Base-by-base conservation (phyloP, 441 rosid genomes). In the Erodium trifolium region DNA sequence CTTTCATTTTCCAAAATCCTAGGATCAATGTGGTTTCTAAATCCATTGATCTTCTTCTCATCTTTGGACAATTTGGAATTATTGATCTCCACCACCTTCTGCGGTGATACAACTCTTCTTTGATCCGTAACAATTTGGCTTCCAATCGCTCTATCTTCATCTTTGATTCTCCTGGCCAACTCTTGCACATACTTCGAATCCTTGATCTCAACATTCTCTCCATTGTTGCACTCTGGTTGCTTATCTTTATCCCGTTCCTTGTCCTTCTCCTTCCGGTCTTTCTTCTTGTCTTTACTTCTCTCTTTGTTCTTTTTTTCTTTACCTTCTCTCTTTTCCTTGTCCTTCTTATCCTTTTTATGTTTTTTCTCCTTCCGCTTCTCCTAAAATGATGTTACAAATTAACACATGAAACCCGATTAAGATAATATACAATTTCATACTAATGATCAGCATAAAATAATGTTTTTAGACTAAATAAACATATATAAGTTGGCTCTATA, bases 361-460 rank as follows among this genome's bases (percentile, higher is more conserved):
- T 72, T 86, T 83, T 83, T 85, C 76, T 88, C 91, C 78, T 80
- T 86, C 64, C 60, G 72, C 66, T 81, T 88, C 82, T 82, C 91
- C 91, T 88, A 67, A 71, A 71, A 10, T 11, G 9, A 37, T 37
- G 41, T 37, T 7, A 37, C 41, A 37, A 10, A 19, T 62, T 9
- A 59, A 18, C 63, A 59, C 29, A 9, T 17, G 63, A 59, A 7
- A 59, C 31, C 17, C 17, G 31, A 11, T 17, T 9, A 19, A 18
- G n/a, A 23, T 11, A 59, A 18, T 37, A 37, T 37, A 37, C 41
- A 37, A 37, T 37, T 37, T 31, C 34, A 31, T 1, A 31, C 34
- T 31, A 2, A 31, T 31, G 34, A 3, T 31, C 34, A 3, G 34
- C 34, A 2, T 31, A 2, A 31, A 31, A 31, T 3, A 31, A 59